Evolutionary conservation across 108 stramenopile species (phyloP), one percentile per base, ranked within the genome.

Genomic region (Nitzschia sp.): DNA sequence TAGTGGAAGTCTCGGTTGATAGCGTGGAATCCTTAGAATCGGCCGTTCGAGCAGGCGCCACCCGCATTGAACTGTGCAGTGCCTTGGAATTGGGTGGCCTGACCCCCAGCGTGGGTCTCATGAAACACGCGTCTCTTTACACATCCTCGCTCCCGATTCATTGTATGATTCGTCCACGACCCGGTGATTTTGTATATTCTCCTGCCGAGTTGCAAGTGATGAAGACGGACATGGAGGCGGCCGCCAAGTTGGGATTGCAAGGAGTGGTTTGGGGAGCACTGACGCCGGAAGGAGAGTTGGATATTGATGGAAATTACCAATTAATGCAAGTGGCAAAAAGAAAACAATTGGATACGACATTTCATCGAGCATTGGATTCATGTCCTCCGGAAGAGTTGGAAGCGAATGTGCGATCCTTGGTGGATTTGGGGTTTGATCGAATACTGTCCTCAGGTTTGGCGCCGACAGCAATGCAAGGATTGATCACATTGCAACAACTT

Each of bases 241-340:
- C 17, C 17, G 46, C 46, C 17, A 48, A 48, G 17, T 6, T 48
- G 1, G 46, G 46, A 48, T 48, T 48, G 17, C 46, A 48, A 48
- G 46, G 46, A 17, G 46, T 48, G 46, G 46, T 48, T 5, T 48
- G 14, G 14, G 46, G 46, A 48, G 46, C 46, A 2, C 17, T 48
- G 17, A 48, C 46, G 2, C 3, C 46, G 6, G 46, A 48, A 17
- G 46, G 46, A 48, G 14, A 17, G 46, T 15, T 48, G 46, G 46
- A 48, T 6, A 48, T 48, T 48, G 46, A 17, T 15, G 17, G n/a
- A 17, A 48, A 48, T 48, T 17, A 48, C 17, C 17, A 15, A 48
- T 48, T 48, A 17, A 48, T 48, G 46, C 46, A 48, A 48, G 46
- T 48, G 46, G 46, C 46, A 15, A 48, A 48, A 48, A 48, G 17